These are phyloP conservation scores for Monosporozyma unispora DNA, from an alignment of 805 yeast species.

Conservation along the genomic window DNA sequence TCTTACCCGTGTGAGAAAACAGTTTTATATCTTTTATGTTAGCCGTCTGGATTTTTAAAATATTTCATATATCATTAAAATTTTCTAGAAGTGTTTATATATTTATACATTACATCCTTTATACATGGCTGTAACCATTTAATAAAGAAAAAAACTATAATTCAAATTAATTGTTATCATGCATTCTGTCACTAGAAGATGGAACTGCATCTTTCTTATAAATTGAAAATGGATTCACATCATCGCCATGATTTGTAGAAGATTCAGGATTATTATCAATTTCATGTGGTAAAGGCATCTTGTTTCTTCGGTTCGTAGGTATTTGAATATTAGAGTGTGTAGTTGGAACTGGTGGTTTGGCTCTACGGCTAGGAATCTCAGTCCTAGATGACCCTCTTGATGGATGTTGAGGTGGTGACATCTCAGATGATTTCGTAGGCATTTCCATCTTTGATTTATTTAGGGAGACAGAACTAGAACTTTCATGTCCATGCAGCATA, in stretches of 20 bases:
- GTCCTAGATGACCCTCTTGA: slow-evolving; percentile 1
- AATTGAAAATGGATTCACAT: slow-evolving; percentile 31
- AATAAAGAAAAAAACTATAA: background rate
- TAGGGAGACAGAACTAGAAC: background rate
- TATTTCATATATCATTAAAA: background rate
- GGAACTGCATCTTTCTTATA: slow-evolving; percentile 35
- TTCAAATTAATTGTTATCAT: slow-evolving; percentile 8
- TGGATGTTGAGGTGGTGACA: background rate
- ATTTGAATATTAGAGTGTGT: background rate
- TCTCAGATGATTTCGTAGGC: background rate
- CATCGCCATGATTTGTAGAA: slow-evolving; percentile 2
- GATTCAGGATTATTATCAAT: background rate
- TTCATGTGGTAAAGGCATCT: slow-evolving; percentile 3
- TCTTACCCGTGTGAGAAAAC: no score
- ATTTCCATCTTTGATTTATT: background rate
- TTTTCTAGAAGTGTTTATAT: background rate
- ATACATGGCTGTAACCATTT: background rate
- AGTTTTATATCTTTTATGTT: no score
- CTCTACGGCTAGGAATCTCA: background rate
- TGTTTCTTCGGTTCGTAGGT: background rate
- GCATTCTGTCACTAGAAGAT: slow-evolving; percentile 29
- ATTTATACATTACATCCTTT: background rate
- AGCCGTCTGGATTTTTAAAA: no score
- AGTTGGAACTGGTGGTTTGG: background rate
- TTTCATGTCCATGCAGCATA: background rate